These are phyloP conservation scores for Talaromyces stipitatus DNA, from an alignment of 495 filamentous ascomycete species.

Conservation along the genomic window DNA sequence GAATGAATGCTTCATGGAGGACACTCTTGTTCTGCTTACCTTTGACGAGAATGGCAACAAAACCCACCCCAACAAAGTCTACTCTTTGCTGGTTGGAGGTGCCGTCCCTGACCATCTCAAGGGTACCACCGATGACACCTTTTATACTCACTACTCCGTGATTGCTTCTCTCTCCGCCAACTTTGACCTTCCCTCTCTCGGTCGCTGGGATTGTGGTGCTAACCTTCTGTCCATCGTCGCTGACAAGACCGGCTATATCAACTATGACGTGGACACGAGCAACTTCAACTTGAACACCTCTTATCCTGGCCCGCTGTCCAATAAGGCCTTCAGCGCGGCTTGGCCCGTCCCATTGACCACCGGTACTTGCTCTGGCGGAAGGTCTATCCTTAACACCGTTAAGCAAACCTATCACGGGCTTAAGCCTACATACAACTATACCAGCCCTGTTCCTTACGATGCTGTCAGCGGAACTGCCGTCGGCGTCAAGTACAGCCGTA, in stretches of 20 bases:
- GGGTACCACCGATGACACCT: slow-evolving; percentile 57
- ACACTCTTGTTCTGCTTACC: slow-evolving; percentile 59
- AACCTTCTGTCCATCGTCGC: slow-evolving; percentile 59
- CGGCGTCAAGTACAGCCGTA: slow-evolving; percentile 6
- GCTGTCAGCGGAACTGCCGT: slow-evolving; percentile 14
- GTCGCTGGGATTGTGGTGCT: slow-evolving; percentile 64
- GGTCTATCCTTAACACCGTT: slow-evolving; percentile 34
- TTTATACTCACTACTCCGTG: slow-evolving; percentile 66
- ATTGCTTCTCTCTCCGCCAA: slow-evolving; percentile 59
- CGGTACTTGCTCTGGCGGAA: slow-evolving; percentile 30
- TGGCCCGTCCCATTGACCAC: slow-evolving; percentile 34
- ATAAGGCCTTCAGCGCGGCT: slow-evolving; percentile 16
- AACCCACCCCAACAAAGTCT: slow-evolving; percentile 45
- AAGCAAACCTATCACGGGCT: slow-evolving; percentile 29
- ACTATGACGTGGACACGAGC: slow-evolving; percentile 35
- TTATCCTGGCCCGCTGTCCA: slow-evolving; percentile 39
- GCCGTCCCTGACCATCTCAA: slow-evolving; percentile 50
- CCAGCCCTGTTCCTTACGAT: slow-evolving; percentile 34
- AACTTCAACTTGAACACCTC: slow-evolving; percentile 38
- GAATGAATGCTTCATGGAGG: slow-evolving; percentile 58
- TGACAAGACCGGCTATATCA: slow-evolving; percentile 47
- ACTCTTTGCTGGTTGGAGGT: slow-evolving; percentile 55
- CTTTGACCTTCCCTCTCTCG: slow-evolving; percentile 60
- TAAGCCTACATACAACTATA: slow-evolving; percentile 34
- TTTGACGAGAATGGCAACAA: slow-evolving; percentile 62